These are phyloP conservation scores for Podospora comata DNA, from an alignment of 495 filamentous ascomycete genomes.

Conservation along the genomic window DNA sequence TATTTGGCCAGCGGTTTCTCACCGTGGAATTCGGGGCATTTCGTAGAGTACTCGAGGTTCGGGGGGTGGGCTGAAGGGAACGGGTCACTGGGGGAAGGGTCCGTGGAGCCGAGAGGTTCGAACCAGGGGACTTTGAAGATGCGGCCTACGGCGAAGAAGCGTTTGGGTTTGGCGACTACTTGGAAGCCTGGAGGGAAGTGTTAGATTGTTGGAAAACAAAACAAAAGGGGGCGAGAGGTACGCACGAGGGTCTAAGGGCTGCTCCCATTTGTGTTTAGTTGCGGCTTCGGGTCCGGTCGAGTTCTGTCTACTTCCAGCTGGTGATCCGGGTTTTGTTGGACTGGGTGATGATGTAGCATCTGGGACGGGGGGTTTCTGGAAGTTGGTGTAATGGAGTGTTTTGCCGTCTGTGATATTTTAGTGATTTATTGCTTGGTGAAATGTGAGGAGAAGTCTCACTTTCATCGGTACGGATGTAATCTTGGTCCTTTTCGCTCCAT, in stretches of 20 bases:
- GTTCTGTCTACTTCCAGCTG: too few relatives aligned
- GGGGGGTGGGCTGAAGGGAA: not conserved
- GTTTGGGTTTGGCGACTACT: slow-evolving; percentile 34
- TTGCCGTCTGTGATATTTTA: slow-evolving; percentile 9
- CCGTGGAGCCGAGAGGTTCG: slow-evolving; percentile 22
- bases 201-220: not conserved
- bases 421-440: not conserved
- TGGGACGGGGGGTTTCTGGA: slow-evolving; percentile 9
- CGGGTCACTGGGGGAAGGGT: not conserved
- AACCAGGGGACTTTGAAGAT: slow-evolving; percentile 38
- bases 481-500: slow-evolving; percentile 12
- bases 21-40: slow-evolving; percentile 21
- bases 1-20: slow-evolving; percentile 26
- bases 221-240: slow-evolving; percentile 2
- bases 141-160: slow-evolving; percentile 40
- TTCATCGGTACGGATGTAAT: slow-evolving; percentile 8
- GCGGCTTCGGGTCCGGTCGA: not conserved
- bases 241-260: slow-evolving; percentile 18
- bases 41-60: slow-evolving; percentile 16
- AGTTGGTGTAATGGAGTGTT: slow-evolving; percentile 13
- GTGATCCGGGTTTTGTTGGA: not conserved
- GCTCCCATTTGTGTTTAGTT: not conserved
- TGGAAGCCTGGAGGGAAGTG: slow-evolving; percentile 21
- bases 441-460: not conserved
- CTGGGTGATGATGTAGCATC: not conserved